These are phyloP conservation scores for Solanum pennellii DNA, from an alignment of 257 asterid genomes.

Conservation along the genomic window DNA sequence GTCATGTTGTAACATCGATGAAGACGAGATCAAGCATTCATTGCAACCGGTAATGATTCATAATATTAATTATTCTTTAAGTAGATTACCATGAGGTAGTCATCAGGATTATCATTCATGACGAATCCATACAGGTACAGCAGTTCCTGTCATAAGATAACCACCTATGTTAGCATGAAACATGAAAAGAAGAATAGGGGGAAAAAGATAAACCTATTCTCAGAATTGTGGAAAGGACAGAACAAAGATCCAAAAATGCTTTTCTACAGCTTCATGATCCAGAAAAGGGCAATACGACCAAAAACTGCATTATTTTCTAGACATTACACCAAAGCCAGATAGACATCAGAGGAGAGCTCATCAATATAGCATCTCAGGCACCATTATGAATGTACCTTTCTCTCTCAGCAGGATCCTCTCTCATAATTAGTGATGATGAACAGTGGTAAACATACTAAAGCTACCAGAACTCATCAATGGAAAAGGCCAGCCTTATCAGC, in stretches of 20 bases:
- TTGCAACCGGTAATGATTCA: background rate
- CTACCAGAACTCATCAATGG: background rate
- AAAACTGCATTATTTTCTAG: background rate
- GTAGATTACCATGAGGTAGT: slow-evolving; percentile 75
- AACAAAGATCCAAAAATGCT: background rate
- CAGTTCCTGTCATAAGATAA: slow-evolving; percentile 59
- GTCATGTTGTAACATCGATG: background rate
- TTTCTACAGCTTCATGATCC: background rate
- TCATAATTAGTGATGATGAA: background rate
- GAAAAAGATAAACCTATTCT: background rate
- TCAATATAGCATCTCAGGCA: background rate
- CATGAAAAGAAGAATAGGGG: background rate
- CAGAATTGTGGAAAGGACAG: background rate
- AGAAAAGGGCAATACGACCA: background rate
- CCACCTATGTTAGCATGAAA: background rate
- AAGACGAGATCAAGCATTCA: background rate
- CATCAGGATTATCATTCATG: slow-evolving; percentile 68
- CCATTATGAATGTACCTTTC: background rate
- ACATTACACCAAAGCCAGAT: background rate
- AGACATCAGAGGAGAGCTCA: background rate
- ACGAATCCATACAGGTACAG: slow-evolving; percentile 90
- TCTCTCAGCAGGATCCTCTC: background rate
- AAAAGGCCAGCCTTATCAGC: background rate
- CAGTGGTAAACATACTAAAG: background rate
- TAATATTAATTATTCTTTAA: background rate